Evolutionary conservation across 2,329 filamentous ascomycete species (phyloP), one percentile per base, ranked within the genome.

Genomic region (Colletotrichum eleusines): DNA sequence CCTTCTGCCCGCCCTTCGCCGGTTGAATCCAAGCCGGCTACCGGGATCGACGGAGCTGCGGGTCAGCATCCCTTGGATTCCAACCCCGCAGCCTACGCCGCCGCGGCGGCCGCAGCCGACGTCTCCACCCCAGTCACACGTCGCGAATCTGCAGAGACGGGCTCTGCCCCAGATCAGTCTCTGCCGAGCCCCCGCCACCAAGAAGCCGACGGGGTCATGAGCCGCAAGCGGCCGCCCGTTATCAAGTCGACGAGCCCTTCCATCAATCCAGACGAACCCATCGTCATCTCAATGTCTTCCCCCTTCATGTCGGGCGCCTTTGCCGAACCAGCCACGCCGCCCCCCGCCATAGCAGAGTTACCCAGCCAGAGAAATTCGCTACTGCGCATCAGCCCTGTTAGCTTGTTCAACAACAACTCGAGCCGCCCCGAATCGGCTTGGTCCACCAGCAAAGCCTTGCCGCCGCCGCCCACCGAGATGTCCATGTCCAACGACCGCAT

Each of bases 61-160:
- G 79, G 81, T 16, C 85, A 88, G 67, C 88, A 88, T 7, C 79
- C 82, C 2, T 91, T 89, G 59, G 87, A 88, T 55, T 92, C 91
- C 78, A 92, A 89, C 79, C 82, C 87, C 73, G 90, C 88, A 9
- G 91, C 89, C 2, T 90, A 87, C 75, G n/a, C n/a, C n/a, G n/a
- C n/a, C n/a, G n/a, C n/a, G n/a, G n/a, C n/a, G n/a, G n/a, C n/a
- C n/a, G 84, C 86, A 31, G 88, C 89, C 2, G n/a, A 89, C 2
- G n/a, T n/a, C 8, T 86, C 88, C 6, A 79, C 84, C 54, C 78
- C 80, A 16, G 82, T 80, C 23, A 84, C 79, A 53, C 83, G 80
- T 64, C 82, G 79, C 59, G 74, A 78, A 40, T 81, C 81, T 40
- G 72, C 78, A 23, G 81, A 81, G 64, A 77, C 78, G 28, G 78